phyloP scores from a whole-genome alignment of 305 asterid genomes.

The Withania somnifera region DNA sequence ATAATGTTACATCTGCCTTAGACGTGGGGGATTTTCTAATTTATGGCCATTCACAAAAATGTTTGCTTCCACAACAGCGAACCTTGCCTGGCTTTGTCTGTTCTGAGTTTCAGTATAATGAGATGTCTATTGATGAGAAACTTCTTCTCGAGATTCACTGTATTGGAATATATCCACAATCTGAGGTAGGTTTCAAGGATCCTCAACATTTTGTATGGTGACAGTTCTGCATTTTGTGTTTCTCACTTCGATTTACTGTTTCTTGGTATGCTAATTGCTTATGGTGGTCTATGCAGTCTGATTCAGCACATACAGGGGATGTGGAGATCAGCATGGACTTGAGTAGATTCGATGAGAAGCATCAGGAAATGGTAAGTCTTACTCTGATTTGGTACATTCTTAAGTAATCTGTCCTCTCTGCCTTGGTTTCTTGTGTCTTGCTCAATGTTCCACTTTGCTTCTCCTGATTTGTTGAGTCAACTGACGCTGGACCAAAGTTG shows the following conservation, averaged over 20 bases:
- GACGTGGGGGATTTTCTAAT: slow-evolving; percentile 25
- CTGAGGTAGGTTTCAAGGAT: slow-evolving; percentile 42
- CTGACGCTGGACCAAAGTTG: background rate
- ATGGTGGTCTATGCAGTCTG: slow-evolving; percentile 30
- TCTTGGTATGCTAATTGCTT: slow-evolving; percentile 8
- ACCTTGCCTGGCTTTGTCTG: slow-evolving; percentile 29
- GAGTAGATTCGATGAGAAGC: slow-evolving; percentile 44
- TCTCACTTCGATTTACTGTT: slow-evolving; percentile 6
- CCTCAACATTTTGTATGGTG: slow-evolving; percentile 6
- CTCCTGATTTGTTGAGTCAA: background rate
- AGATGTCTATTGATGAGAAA: slow-evolving; percentile 67
- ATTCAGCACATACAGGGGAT: slow-evolving; percentile 43
- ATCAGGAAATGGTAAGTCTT: slow-evolving; percentile 57
- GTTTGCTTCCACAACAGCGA: slow-evolving; percentile 32
- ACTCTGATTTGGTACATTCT: background rate
- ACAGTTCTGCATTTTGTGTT: slow-evolving; percentile 10
- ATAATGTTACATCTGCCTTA: slow-evolving; percentile 21
- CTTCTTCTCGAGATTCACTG: slow-evolving; percentile 67
- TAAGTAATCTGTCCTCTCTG: background rate
- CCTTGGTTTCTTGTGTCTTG: background rate
- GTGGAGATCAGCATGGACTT: slow-evolving; percentile 52
- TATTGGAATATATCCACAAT: slow-evolving; percentile 76
- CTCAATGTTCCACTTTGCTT: background rate
- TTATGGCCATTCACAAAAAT: slow-evolving; percentile 38
- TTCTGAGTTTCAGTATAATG: slow-evolving; percentile 51